Conservation (phyloP, 768 basidiomycete genomes). For the Postia placenta region DNA sequence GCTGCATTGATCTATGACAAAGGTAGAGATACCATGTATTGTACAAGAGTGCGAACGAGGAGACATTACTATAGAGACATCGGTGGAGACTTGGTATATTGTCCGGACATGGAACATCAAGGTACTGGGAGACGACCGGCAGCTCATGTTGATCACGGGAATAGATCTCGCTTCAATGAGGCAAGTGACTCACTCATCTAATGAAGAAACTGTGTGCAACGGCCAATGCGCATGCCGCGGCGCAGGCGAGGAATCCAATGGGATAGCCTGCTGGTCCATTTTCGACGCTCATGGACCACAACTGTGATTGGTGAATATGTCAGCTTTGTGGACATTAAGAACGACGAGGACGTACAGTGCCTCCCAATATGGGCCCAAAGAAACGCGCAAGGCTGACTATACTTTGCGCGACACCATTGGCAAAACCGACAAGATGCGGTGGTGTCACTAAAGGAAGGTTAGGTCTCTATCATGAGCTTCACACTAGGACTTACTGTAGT, state of each 20-base stretch:
- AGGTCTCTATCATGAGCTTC: not conserved
- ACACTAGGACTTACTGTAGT: constrained; percentile 54
- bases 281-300: constrained; percentile 70
- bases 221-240: constrained; percentile 52
- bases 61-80: too few species aligned
- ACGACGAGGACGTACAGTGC: constrained; percentile 51
- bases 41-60: too few species aligned
- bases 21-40: too few species aligned
- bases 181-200: constrained; percentile 34
- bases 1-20: too few species aligned
- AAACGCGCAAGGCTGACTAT: constrained; percentile 92
- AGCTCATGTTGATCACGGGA: too few species aligned
- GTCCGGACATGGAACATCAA: too few species aligned
- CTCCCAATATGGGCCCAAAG: constrained; percentile 80
- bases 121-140: too few species aligned
- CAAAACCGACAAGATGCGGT: constrained; percentile 79
- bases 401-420: constrained; percentile 95
- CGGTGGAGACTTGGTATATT: too few species aligned
- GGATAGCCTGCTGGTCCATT: constrained; percentile 67
- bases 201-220: constrained; percentile 73
- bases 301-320: constrained; percentile 29
- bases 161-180: too few species aligned
- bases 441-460: constrained; percentile 66
- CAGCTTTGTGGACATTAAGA: not conserved
- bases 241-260: constrained; percentile 66